Base-by-base conservation (phyloP, 2,329 filamentous ascomycete species). In the Trichoderma koningiopsis region DNA sequence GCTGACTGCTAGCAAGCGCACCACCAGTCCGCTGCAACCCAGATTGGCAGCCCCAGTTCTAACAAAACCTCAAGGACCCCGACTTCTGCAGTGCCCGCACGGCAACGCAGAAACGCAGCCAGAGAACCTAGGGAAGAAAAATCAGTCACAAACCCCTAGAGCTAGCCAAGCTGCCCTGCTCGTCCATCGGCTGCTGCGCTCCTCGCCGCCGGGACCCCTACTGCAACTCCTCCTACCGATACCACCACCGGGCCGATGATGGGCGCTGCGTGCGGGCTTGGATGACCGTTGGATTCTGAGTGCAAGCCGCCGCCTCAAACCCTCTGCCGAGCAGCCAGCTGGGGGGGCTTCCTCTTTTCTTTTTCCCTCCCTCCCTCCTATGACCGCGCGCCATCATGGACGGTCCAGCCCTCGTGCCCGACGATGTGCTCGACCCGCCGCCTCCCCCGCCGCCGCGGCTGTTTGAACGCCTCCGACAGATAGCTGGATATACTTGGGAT, bases 401-500 rank as follows among this genome's bases (percentile, higher is more conserved):
- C 78, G 80, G 82, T 78, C 79, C 81, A 76, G 79, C 79, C 72
- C 78, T 82, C 77, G 79, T 82, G 79, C 79, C 79, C 74, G 85
- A 88, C 76, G 85, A 88, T 78, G 80, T 83, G 74, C 82, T 87
- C 75, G 87, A 89, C 77, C 89, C 90, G 70, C 91, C 90, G 55
- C 83, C 86, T 73, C 88, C 86, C 73, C 88, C 89, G 68, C 89
- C 90, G 53, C 82, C 85, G 71, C 88, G 89, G 75, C 86, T 94
- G 65, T 91, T 90, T 74, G 91, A 94, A 78, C 88, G 92, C 62
- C 84, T 94, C 73, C 85, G 87, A 71, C 90, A 92, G 77, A 85
- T 94, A 72, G 85, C 89, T 57, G 91, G 91, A 65, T 94, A 93
- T 77, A 88, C 86, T 7, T 94, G 92, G 92, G 91, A 94, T 79